phyloP scores from a whole-genome alignment of 164 flowering plant genomes.

The Macadamia tetraphylla region DNA sequence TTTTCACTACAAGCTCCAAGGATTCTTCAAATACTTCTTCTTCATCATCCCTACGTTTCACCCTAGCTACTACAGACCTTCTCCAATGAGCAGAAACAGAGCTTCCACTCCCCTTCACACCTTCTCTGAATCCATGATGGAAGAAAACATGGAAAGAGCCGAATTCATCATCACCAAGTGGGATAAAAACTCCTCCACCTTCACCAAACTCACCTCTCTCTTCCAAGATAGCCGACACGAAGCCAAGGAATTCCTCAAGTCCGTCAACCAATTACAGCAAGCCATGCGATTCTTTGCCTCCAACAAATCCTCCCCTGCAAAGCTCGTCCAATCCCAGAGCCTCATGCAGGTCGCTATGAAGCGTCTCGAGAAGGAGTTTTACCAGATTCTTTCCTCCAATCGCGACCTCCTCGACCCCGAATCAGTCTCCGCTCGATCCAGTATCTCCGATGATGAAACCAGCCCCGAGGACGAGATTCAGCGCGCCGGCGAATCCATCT shows the following conservation, averaged over 20 bases:
- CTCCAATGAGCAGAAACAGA: neutral
- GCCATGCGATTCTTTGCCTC: slow-evolving; percentile 48
- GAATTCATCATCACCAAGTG: slow-evolving; percentile 33
- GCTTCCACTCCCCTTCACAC: slow-evolving; percentile 10
- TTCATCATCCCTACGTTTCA: too few relatives aligned
- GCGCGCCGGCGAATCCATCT: slow-evolving; percentile 14
- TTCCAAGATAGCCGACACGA: slow-evolving; percentile 35
- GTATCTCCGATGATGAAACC: slow-evolving; percentile 30
- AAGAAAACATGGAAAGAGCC: slow-evolving; percentile 36
- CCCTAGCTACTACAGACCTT: too few relatives aligned
- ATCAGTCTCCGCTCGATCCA: slow-evolving; percentile 39
- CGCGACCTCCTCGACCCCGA: slow-evolving; percentile 41
- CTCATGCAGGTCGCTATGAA: slow-evolving; percentile 65
- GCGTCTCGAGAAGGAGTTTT: slow-evolving; percentile 57
- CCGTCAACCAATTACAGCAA: slow-evolving; percentile 37
- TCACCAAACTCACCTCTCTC: slow-evolving; percentile 24
- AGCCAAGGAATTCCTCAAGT: slow-evolving; percentile 31
- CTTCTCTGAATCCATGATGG: slow-evolving; percentile 41
- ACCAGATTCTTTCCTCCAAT: slow-evolving; percentile 39
- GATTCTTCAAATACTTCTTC: too few relatives aligned
- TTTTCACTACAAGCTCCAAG: too few relatives aligned
- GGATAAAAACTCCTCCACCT: slow-evolving; percentile 20
- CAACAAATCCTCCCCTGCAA: slow-evolving; percentile 22
- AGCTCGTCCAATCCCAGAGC: slow-evolving; percentile 41
- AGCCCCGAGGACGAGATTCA: slow-evolving; percentile 27